phyloP scores from a whole-genome alignment of 495 filamentous ascomycete genomes.

The Aspergillus haitiensis region DNA sequence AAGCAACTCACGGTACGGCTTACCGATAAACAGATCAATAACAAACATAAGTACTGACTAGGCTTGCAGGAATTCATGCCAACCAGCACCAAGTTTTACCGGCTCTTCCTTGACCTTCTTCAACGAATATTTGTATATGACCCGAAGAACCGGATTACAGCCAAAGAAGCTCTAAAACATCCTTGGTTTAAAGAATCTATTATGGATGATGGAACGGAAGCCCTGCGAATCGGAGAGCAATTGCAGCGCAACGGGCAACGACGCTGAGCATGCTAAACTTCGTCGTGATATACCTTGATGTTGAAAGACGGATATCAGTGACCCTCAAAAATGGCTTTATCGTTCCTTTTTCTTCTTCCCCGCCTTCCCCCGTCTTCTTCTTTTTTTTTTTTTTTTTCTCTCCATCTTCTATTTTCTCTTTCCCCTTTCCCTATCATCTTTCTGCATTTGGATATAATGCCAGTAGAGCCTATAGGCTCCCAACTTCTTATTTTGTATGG shows the following conservation, averaged over 20 bases:
- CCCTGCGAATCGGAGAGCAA: constrained; percentile 63
- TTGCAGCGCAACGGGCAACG: constrained; percentile 33
- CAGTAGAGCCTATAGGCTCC: constrained; percentile 13
- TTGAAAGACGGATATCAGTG: neutral
- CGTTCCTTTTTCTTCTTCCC: neutral
- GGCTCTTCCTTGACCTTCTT: constrained; percentile 83
- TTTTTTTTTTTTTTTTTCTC: too few species aligned
- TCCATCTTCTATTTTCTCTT: too few species aligned
- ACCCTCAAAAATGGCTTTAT: constrained; percentile 9
- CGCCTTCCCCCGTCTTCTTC: too few species aligned
- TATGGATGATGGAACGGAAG: constrained; percentile 92
- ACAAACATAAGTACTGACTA: neutral
- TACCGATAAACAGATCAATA: neutral
- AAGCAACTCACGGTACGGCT: constrained; percentile 74
- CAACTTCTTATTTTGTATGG: constrained; percentile 23
- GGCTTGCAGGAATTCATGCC: constrained; percentile 81
- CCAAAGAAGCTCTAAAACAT: constrained; percentile 86
- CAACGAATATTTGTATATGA: constrained; percentile 94
- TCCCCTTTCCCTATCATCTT: neutral
- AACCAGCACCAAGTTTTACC: constrained; percentile 71
- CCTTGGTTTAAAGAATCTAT: constrained; percentile 88
- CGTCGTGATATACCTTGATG: neutral
- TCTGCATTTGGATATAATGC: constrained; percentile 20
- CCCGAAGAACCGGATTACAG: constrained; percentile 83
- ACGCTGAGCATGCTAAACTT: constrained; percentile 12